phyloP scores from a whole-genome alignment of 441 rosid species.

The Jatropha multifida region DNA sequence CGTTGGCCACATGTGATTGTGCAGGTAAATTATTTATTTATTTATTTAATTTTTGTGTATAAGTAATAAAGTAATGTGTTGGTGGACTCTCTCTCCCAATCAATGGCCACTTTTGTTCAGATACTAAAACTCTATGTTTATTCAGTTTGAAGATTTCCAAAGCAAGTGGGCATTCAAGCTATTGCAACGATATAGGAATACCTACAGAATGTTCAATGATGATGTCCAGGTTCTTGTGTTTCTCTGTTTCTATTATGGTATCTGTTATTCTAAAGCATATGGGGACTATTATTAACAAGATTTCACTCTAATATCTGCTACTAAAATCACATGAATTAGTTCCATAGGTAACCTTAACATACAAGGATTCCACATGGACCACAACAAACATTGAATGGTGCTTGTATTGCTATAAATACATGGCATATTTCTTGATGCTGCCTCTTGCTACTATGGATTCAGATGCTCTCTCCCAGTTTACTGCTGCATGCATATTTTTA shows the following conservation, averaged over 20 bases:
- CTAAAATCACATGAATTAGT: too few species aligned
- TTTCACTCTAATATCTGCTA: too few species aligned
- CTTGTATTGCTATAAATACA: too few species aligned
- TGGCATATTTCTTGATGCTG: too few species aligned
- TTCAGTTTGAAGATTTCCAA: slow-evolving; percentile 99
- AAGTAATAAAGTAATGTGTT: slow-evolving; percentile 14
- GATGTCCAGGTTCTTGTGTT: slow-evolving; percentile 89
- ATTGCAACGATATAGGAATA: slow-evolving; percentile 83
- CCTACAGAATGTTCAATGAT: slow-evolving; percentile 94
- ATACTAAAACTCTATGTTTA: slow-evolving; percentile 22
- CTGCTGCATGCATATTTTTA: too few species aligned
- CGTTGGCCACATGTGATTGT: slow-evolving; percentile 99
- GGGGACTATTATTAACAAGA: too few species aligned
- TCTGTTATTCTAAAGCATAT: not conserved
- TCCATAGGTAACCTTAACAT: too few species aligned
- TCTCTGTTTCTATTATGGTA: slow-evolving; percentile 15
- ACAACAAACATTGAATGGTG: too few species aligned
- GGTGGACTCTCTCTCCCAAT: not conserved
- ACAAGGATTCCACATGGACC: too few species aligned
- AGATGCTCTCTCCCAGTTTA: too few species aligned
- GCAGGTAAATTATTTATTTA: slow-evolving; percentile 51
- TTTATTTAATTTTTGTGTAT: slow-evolving; percentile 1
- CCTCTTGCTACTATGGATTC: too few species aligned
- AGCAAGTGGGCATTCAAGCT: slow-evolving; percentile 99
- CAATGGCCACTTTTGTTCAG: slow-evolving; percentile 4